These are phyloP conservation scores for Megacollybia marginata DNA, from an alignment of 768 basidiomycete genomes.

Conservation along the genomic window DNA sequence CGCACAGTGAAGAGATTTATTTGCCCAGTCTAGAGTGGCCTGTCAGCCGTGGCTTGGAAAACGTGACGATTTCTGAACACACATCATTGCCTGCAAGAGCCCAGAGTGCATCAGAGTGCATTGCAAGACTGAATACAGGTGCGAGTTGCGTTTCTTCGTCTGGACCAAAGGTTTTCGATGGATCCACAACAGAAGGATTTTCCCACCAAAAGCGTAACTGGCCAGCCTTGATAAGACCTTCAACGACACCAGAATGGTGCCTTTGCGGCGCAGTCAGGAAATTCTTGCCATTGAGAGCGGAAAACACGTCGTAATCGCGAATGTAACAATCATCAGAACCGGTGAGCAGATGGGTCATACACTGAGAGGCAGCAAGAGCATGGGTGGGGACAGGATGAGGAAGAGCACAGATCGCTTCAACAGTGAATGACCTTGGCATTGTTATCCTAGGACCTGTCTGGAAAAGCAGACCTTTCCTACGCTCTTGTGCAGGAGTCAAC, in stretches of 20 bases:
- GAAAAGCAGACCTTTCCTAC: slow-evolving; percentile 36
- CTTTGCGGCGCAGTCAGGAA: slow-evolving; percentile 85
- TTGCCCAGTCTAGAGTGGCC: slow-evolving; percentile 59
- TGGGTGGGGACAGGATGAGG: slow-evolving; percentile 87
- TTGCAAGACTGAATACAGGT: slow-evolving; percentile 84
- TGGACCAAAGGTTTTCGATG: slow-evolving; percentile 11
- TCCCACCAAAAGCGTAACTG: slow-evolving; percentile 91
- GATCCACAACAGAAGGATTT: slow-evolving; percentile 41
- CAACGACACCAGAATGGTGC: slow-evolving; percentile 84
- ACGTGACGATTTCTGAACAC: slow-evolving; percentile 21
- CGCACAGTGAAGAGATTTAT: slow-evolving; percentile 91
- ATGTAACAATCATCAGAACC: slow-evolving; percentile 94
- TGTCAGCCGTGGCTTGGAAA: slow-evolving; percentile 7
- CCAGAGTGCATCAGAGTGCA: slow-evolving; percentile 94
- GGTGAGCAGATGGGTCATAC: slow-evolving; percentile 84
- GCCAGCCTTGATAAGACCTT: slow-evolving; percentile 86
- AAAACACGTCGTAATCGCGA: slow-evolving; percentile 85
- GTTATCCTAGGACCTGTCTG: slow-evolving; percentile 18
- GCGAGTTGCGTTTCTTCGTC: slow-evolving; percentile 48
- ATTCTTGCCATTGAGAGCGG: slow-evolving; percentile 80
- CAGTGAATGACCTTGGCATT: slow-evolving; percentile 61
- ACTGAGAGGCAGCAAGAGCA: slow-evolving; percentile 77
- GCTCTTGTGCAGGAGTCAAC: slow-evolving; percentile 48
- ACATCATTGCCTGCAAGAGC: slow-evolving; percentile 83
- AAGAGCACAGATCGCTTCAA: slow-evolving; percentile 88